phyloP scores from a whole-genome alignment of 805 yeast genomes.

The Metschnikowia kofuensis region DNA sequence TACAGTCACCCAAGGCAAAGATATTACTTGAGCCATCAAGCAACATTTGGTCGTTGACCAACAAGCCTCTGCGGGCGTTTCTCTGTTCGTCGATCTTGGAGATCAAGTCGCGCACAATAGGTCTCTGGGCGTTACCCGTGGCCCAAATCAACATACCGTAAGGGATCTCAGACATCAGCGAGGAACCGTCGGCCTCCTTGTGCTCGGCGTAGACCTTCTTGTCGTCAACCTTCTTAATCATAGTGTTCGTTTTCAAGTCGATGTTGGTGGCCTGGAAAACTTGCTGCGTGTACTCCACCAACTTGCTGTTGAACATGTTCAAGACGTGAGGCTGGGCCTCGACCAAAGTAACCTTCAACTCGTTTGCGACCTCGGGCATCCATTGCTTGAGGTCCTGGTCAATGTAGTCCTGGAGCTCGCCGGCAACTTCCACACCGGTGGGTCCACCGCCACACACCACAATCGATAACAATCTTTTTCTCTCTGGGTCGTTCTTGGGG shows the following conservation, averaged over 20 bases:
- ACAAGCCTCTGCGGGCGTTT: slow-evolving; percentile 85
- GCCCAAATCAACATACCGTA: slow-evolving; percentile 97
- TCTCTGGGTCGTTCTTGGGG: slow-evolving; percentile 71
- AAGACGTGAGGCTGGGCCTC: slow-evolving; percentile 92
- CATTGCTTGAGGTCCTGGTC: slow-evolving; percentile 86
- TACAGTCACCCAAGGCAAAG: slow-evolving; percentile 93
- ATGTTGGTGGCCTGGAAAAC: slow-evolving; percentile 67
- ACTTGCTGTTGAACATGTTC: slow-evolving; percentile 65
- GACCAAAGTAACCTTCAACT: slow-evolving; percentile 77
- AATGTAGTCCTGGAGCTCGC: slow-evolving; percentile 91
- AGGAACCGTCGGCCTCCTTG: slow-evolving; percentile 61
- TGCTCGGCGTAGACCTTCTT: slow-evolving; percentile 67
- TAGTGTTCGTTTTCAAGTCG: slow-evolving; percentile 75
- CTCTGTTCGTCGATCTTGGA: slow-evolving; percentile 69
- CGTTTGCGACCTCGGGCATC: slow-evolving; percentile 83
- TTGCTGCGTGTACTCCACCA: slow-evolving; percentile 76
- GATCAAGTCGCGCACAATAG: slow-evolving; percentile 64
- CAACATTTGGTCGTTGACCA: slow-evolving; percentile 72
- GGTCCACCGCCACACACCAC: slow-evolving; percentile 99
- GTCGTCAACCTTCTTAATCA: slow-evolving; percentile 81
- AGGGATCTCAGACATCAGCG: slow-evolving; percentile 63
- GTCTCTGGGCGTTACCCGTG: slow-evolving; percentile 91
- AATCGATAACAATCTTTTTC: slow-evolving; percentile 79
- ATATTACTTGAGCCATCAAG: slow-evolving; percentile 81
- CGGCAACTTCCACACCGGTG: slow-evolving; percentile 97